Evolutionary conservation across 2,329 filamentous ascomycete genomes (phyloP).

Genomic region (Paracorniculantispora psalliotae): DNA sequence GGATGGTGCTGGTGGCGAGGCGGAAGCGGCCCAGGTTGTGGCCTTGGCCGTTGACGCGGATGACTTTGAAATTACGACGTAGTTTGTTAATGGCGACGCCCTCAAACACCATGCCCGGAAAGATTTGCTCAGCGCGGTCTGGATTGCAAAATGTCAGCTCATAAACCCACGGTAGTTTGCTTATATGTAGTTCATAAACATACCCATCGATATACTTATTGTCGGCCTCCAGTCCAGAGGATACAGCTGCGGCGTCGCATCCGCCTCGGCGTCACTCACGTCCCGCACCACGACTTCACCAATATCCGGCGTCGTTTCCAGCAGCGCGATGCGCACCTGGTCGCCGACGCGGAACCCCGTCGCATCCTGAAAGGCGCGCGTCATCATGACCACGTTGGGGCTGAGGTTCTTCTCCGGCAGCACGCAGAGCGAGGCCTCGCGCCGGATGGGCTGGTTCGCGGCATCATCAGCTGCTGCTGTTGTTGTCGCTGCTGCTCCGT

Average conservation of each 20-base stretch:
- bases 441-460: constrained; percentile 19
- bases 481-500: constrained; percentile 17
- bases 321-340: constrained; percentile 54
- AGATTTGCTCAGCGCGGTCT: constrained; percentile 63
- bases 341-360: constrained; percentile 70
- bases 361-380: constrained; percentile 66
- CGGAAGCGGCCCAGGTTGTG: constrained; percentile 41
- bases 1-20: constrained; percentile 31
- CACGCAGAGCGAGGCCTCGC: constrained; percentile 47
- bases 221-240: constrained; percentile 32
- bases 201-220: constrained; percentile 31
- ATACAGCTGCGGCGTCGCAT: constrained; percentile 22
- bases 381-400: constrained; percentile 65
- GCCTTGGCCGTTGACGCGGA: constrained; percentile 49
- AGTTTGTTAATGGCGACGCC: constrained; percentile 37
- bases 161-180: background rate
- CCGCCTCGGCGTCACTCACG: constrained; percentile 37
- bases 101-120: constrained; percentile 67
- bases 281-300: constrained; percentile 58
- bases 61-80: constrained; percentile 46
- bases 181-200: constrained; percentile 9
- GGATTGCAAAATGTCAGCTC: background rate
- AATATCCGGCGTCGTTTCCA: constrained; percentile 49
- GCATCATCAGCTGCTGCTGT: constrained; percentile 10
- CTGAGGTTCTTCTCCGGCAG: constrained; percentile 57